Evolutionary conservation across 2,329 filamentous ascomycete species (phyloP).

Genomic region (Colletotrichum lupini): DNA sequence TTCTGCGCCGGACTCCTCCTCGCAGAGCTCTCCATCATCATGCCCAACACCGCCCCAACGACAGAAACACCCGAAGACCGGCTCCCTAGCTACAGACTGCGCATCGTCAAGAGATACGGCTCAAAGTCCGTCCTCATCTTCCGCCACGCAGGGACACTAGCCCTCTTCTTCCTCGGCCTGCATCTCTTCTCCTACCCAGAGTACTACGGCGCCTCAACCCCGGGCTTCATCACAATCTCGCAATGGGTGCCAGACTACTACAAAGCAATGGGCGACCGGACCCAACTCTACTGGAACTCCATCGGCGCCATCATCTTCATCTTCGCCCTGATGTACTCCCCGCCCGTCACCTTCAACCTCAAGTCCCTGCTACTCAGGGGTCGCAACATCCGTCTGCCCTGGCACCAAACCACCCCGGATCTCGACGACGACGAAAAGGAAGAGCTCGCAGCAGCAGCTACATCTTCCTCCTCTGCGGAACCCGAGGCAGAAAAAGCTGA

Average conservation of each 20-base stretch:
- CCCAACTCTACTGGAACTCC: constrained; percentile 40
- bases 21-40: constrained; percentile 64
- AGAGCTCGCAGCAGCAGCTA: constrained; percentile 48
- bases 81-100: neutral
- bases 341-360: constrained; percentile 52
- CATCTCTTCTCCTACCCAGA: constrained; percentile 18
- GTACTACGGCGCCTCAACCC: neutral
- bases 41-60: constrained; percentile 52
- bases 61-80: constrained; percentile 38
- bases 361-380: constrained; percentile 49
- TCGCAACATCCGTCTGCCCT: neutral
- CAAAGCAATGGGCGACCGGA: neutral
- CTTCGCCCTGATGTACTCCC: constrained; percentile 38
- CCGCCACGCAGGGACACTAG: constrained; percentile 2
- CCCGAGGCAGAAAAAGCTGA: constrained; percentile 52
- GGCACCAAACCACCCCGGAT: neutral
- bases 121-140: neutral
- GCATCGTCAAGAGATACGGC: neutral
- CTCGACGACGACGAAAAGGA: constrained; percentile 46
- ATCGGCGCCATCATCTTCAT: constrained; percentile 33
- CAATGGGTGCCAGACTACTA: constrained; percentile 4
- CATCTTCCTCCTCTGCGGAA: constrained; percentile 64
- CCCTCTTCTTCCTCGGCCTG: neutral
- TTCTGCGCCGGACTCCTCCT: constrained; percentile 57
- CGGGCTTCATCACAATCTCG: neutral